Conservation (phyloP, 352 stramenopile genomes). For the Blastocystis sp. region DNA sequence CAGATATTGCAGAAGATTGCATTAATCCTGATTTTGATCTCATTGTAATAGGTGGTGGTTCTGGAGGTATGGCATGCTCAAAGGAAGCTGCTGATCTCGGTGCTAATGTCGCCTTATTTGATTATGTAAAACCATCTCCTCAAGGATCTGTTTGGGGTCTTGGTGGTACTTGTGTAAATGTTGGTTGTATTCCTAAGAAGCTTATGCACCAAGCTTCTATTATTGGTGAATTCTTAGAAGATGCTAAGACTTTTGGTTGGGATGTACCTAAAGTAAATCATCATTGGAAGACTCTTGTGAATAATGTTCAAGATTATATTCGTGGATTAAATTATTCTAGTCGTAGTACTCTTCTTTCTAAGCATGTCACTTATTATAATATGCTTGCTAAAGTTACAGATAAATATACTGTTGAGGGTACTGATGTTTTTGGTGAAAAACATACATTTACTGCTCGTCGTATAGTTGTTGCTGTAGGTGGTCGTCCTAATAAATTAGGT, state of each 20-base stretch:
- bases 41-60: too few relatives aligned
- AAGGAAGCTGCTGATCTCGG: conserved; percentile 74
- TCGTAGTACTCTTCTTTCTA: conserved; percentile 75
- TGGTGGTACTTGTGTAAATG: conserved; percentile 90
- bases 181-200: conserved; percentile 97
- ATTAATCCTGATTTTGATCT: too few relatives aligned
- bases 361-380: conserved; percentile 77
- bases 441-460: conserved; percentile 65
- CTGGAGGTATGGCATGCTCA: conserved; percentile 70
- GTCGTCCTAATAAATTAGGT: conserved; percentile 62
- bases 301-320: conserved; percentile 86
- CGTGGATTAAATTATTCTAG: conserved; percentile 94
- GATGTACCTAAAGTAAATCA: conserved; percentile 44
- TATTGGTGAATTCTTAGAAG: conserved; percentile 63
- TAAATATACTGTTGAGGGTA: conserved; percentile 68
- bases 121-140: conserved; percentile 76
- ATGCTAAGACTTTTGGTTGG: conserved; percentile 67
- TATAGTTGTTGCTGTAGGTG: conserved; percentile 80
- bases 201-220: conserved; percentile 86
- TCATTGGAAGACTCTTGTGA: conserved; percentile 68
- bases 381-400: conserved; percentile 64
- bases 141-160: conserved; percentile 66
- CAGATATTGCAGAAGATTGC: too few relatives aligned
- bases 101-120: conserved; percentile 75
- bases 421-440: conserved; percentile 53